Conservation (phyloP, 1,284 basidiomycete species). For the Sporisorium graminicola region DNA sequence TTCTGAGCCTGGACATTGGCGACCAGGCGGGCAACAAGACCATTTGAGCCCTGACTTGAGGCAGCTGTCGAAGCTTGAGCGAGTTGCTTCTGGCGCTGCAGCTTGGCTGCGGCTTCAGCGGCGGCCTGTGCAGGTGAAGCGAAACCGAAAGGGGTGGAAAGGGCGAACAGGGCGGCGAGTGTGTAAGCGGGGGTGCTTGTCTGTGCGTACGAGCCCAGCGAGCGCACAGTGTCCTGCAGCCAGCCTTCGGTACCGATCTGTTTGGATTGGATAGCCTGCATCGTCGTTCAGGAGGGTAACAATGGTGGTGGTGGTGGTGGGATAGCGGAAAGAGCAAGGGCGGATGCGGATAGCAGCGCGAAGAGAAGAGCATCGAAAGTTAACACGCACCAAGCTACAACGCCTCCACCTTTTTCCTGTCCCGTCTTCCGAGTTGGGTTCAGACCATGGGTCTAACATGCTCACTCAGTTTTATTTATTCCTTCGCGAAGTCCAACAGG, state of each 20-base stretch:
- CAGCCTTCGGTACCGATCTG: constrained; percentile 6
- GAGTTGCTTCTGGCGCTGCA: constrained; percentile 31
- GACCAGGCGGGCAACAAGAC: constrained; percentile 35
- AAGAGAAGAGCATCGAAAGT: background rate
- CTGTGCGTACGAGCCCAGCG: constrained; percentile 40
- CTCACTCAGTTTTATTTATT: background rate
- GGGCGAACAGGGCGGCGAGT: constrained; percentile 47
- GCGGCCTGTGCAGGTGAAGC: constrained; percentile 47
- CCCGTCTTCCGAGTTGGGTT: constrained; percentile 15
- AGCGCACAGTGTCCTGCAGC: constrained; percentile 23
- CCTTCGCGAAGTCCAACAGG: constrained; percentile 17
- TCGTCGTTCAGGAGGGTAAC: background rate
- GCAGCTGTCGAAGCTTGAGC: constrained; percentile 18
- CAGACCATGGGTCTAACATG: background rate
- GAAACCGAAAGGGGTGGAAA: constrained; percentile 58
- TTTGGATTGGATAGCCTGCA: constrained; percentile 2
- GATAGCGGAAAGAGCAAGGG: background rate
- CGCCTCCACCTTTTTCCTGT: constrained; percentile 7
- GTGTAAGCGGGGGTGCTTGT: constrained; percentile 48
- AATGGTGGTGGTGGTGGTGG: background rate
- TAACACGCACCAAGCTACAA: background rate
- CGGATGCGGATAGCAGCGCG: background rate
- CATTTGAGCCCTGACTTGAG: constrained; percentile 9
- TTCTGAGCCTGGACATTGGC: constrained; percentile 29
- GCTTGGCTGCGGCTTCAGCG: constrained; percentile 32